These are phyloP conservation scores for Tillandsia leiboldiana DNA, from an alignment of 176 grass and related monocot genomes.

Conservation along the genomic window DNA sequence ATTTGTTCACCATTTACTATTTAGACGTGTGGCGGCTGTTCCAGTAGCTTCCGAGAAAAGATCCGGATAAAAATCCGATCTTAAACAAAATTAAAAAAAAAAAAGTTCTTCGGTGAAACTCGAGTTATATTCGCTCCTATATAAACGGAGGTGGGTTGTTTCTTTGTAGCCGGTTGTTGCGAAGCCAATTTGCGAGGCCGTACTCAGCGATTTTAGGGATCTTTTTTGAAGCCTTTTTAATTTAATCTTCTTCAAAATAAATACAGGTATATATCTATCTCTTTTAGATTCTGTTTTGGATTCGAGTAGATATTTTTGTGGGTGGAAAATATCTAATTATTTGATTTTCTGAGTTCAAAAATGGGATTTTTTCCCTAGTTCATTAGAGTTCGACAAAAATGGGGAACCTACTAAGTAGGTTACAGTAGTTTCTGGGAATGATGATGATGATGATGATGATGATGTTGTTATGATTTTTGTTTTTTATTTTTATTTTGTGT, in stretches of 20 bases:
- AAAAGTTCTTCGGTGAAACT: background rate
- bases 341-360: background rate
- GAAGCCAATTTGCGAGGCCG: no score
- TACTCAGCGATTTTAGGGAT: no score
- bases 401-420: background rate
- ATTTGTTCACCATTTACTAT: background rate
- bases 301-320: no score
- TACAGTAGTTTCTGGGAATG: no score
- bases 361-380: background rate
- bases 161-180: no score
- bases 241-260: no score
- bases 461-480: background rate
- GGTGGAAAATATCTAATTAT: no score
- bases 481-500: background rate
- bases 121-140: background rate
- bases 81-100: background rate
- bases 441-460: background rate
- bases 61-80: background rate
- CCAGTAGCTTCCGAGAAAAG: slow-evolving; percentile 4
- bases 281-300: no score
- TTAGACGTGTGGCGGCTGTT: background rate
- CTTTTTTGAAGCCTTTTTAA: no score
- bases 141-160: background rate
- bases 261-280: no score
- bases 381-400: background rate